These are phyloP conservation scores for Mycena venus DNA, from an alignment of 768 basidiomycete genomes.

Conservation along the genomic window DNA sequence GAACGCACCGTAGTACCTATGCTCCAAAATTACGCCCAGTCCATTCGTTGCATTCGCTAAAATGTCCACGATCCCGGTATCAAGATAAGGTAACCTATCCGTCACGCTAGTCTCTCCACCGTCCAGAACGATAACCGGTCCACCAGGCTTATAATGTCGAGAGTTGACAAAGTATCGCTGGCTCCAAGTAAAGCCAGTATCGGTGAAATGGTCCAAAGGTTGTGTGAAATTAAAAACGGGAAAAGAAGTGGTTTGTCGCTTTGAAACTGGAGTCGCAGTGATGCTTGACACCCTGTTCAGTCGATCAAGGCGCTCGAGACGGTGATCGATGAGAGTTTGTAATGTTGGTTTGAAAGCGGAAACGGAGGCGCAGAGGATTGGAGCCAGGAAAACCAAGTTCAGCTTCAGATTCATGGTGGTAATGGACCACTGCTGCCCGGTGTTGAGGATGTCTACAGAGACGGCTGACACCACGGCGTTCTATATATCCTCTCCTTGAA, in stretches of 20 bases:
- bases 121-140: conserved; percentile 91
- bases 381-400: conserved; percentile 14
- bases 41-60: conserved; percentile 88
- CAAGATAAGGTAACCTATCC: conserved; percentile 70
- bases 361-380: conserved; percentile 20
- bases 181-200: conserved; percentile 72
- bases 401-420: conserved; percentile 24
- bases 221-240: conserved; percentile 68
- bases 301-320: conserved; percentile 25
- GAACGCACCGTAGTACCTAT: conserved; percentile 84
- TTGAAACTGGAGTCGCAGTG: conserved; percentile 8
- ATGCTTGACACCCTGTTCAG: conserved; percentile 14
- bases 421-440: conserved; percentile 15
- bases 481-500: conserved; percentile 10
- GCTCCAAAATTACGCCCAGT: conserved; percentile 89
- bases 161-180: conserved; percentile 95
- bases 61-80: conserved; percentile 89
- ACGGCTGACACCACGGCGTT: neutral
- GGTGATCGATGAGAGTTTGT: conserved; percentile 22
- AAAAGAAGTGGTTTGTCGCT: conserved; percentile 26
- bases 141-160: conserved; percentile 81
- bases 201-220: conserved; percentile 85
- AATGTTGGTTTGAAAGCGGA: conserved; percentile 24
- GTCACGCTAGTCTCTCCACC: conserved; percentile 93
- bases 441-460: conserved; percentile 9